These are phyloP conservation scores for Polytrichum commune DNA, from an alignment of 225 moss, liverwort and hornwort genomes.

Conservation along the genomic window DNA sequence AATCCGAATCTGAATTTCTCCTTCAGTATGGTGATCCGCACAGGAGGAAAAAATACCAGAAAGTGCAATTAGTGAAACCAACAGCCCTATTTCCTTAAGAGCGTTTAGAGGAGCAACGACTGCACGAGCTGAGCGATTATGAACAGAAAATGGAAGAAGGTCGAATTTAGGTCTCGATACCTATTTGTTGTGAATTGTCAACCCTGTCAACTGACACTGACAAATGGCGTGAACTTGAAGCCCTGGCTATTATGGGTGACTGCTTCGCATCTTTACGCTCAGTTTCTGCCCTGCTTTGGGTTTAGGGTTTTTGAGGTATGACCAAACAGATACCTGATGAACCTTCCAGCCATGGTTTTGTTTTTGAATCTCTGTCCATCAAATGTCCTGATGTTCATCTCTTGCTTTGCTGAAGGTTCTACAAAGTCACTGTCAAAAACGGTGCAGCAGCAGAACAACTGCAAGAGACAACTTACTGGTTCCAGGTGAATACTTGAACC, in stretches of 20 bases:
- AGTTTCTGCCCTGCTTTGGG: not conserved
- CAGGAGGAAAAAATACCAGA: not conserved
- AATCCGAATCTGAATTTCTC: too few relatives aligned
- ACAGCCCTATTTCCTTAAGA: not conserved
- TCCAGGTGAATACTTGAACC: slow-evolving; percentile 24
- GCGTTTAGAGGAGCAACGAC: not conserved
- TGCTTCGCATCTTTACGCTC: not conserved
- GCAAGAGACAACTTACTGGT: slow-evolving; percentile 44
- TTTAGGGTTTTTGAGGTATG: not conserved
- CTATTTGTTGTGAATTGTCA: not conserved
- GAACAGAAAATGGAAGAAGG: not conserved
- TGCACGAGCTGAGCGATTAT: not conserved
- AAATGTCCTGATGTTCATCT: not conserved
- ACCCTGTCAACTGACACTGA: not conserved
- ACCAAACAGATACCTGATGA: not conserved
- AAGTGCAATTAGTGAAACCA: not conserved
- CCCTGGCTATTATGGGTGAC: not conserved
- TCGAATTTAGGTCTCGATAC: not conserved
- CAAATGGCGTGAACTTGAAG: not conserved
- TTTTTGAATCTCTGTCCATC: not conserved
- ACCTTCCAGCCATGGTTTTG: not conserved
- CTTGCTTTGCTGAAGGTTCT: slow-evolving; percentile 35
- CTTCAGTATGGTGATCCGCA: not conserved
- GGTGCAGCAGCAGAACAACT: not conserved
- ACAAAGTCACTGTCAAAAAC: slow-evolving; percentile 32